A percentile compares a stretch with the other conserved stretches of the same genome.
Conservation (phyloP, 176 grass and related monocot genomes). For the Eragrostis nindensis region DNA sequence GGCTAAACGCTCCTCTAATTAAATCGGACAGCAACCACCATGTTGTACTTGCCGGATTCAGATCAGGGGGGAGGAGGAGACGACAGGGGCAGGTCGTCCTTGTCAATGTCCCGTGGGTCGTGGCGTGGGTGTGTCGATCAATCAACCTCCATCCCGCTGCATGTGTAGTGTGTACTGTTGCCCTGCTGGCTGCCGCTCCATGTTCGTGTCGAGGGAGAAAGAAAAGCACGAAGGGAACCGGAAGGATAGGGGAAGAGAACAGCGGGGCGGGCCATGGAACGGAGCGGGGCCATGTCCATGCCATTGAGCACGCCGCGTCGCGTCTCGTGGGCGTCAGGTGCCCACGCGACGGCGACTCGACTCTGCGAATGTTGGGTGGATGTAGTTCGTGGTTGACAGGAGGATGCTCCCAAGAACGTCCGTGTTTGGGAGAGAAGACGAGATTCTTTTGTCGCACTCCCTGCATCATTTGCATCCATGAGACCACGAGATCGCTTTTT, state of each 20-base stretch:
- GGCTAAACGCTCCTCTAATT: neutral
- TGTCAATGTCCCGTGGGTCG: neutral
- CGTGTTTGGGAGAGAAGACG: neutral
- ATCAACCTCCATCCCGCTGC: neutral
- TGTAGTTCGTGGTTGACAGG: neutral
- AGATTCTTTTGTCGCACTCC: neutral
- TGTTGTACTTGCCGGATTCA: constrained; percentile 32
- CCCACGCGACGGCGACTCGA: constrained; percentile 18
- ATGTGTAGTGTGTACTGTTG: neutral
- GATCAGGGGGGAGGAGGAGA: neutral
- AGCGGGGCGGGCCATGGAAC: neutral
- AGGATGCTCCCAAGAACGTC: neutral
- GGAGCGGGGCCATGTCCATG: too few relatives aligned
- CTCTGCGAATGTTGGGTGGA: neutral
- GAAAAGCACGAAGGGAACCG: neutral
- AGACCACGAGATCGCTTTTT: neutral
- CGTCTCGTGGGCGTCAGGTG: constrained; percentile 10
- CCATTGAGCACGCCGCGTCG: neutral
- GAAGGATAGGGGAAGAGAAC: too few relatives aligned
- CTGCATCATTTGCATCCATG: neutral
- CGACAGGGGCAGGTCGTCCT: neutral
- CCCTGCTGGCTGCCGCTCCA: neutral
- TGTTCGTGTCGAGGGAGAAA: neutral
- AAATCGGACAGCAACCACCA: constrained; percentile 2
- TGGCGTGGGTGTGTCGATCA: constrained; percentile 7